phyloP scores from a whole-genome alignment of 345 rosid species.

The Euclidium syriacum region DNA sequence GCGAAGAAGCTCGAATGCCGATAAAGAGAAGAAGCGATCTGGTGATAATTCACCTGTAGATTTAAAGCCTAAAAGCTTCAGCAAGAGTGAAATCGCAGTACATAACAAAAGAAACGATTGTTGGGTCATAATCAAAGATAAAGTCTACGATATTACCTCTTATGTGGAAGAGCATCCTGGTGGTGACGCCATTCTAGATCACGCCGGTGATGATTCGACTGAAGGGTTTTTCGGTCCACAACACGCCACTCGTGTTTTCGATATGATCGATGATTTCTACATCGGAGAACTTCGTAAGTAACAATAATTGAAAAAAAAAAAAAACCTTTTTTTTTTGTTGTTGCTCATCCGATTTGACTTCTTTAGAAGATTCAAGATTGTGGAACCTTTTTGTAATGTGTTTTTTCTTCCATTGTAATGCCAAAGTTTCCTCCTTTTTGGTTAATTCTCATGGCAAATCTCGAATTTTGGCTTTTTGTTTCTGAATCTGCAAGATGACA shows the following conservation, averaged over 20 bases:
- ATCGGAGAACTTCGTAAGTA: conserved; percentile 51
- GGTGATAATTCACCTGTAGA: conserved; percentile 23
- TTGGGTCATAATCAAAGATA: conserved; percentile 83
- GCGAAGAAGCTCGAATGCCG: conserved; percentile 29
- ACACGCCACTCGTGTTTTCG: conserved; percentile 71
- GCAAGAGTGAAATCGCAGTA: conserved; percentile 48
- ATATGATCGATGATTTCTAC: conserved; percentile 78
- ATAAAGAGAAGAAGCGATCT: conserved; percentile 17
- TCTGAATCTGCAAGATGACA: not conserved
- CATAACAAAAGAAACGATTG: conserved; percentile 84
- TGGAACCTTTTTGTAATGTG: not conserved
- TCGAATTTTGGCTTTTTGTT: not conserved
- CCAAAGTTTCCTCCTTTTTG: not conserved
- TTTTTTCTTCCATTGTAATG: conserved; percentile 7
- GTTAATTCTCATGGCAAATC: not conserved
- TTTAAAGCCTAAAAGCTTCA: conserved; percentile 35
- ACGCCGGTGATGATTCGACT: conserved; percentile 94
- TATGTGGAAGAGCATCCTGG: conserved; percentile 98
- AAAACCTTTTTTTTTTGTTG: not conserved
- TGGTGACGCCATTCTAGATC: conserved; percentile 81
- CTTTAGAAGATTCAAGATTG: conserved; percentile 1
- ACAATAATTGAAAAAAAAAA: no score
- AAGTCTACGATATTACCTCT: conserved; percentile 80
- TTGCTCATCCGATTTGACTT: not conserved
- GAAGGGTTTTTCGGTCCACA: conserved; percentile 95